Evolutionary conservation across 192 early-diverging fungal genomes (phyloP), one percentile per base, ranked within the genome.

Genomic region (Linnemannia elongata): DNA sequence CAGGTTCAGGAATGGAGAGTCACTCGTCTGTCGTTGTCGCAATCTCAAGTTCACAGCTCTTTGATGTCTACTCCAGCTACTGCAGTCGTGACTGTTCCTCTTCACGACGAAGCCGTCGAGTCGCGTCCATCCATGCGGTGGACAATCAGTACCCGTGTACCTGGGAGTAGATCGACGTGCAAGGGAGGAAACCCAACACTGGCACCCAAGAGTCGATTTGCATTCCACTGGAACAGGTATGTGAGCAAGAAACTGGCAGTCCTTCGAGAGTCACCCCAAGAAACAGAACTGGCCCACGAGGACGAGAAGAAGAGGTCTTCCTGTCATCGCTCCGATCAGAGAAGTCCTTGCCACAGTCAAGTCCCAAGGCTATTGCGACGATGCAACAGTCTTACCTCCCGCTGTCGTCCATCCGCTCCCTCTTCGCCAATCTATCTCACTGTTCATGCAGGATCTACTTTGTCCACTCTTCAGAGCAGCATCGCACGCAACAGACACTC

Each of bases 1-100:
- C 77, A 39, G 36, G 69, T 24, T 22, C 69, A 69, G n/a, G 77
- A 72, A 49, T 79, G 77, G 77, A 71, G 49, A 8, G 35, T 72
- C 2, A 69, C 63, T 9, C 7, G 12, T 15, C 13, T 66, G 12
- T 66, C 60, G 10, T 33, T 30, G 4, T 10, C 60, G 10, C n/a
- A 0, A 4, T 33, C 60, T 66, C 60, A 66, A 15, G 60, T 13
- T 9, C 27, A 13, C 5, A 30, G 13, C 10, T 15, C 60, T 33
- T 17, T 30, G 27, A 15, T 30, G 1, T 33, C 60, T 33, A 33
- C 60, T 33, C n/a, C 1, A 33, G 60, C 30, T 27, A 66, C 60
- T 10, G 27, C 27, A 33, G 30, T 66, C 35, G 60, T 33, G 15
- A 12, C 30, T 13, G 27, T 66, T 66, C 60, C n/a, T 15, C 27